phyloP scores from a whole-genome alignment of 768 basidiomycete genomes.

The Rhizopogon vinicolor region DNA sequence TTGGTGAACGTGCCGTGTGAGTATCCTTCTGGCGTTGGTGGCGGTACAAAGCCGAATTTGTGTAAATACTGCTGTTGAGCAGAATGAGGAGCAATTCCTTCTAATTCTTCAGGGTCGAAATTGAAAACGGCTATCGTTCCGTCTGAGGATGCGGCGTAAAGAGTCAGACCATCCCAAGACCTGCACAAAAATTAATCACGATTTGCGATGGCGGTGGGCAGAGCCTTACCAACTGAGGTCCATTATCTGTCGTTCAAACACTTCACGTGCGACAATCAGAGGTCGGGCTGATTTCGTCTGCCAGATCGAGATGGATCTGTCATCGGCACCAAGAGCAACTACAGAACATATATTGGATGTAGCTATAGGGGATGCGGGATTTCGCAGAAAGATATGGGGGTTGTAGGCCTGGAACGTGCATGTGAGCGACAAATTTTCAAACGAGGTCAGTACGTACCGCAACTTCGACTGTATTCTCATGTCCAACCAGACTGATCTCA shows the following conservation, averaged over 20 bases:
- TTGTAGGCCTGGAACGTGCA: conserved; percentile 69
- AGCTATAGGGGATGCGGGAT: conserved; percentile 58
- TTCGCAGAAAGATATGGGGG: conserved; percentile 88
- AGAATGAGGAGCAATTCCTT: conserved; percentile 70
- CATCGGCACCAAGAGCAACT: conserved; percentile 91
- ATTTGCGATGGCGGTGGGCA: background rate
- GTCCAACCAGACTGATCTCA: conserved; percentile 92
- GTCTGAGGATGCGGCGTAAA: conserved; percentile 95
- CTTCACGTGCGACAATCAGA: conserved; percentile 88
- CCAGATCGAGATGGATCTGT: conserved; percentile 94
- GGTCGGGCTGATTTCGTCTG: conserved; percentile 90
- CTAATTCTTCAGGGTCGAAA: conserved; percentile 76
- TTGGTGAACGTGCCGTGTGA: conserved; percentile 42
- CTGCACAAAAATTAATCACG: conserved; percentile 34
- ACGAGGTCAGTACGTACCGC: conserved; percentile 50
- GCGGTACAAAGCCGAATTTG: conserved; percentile 71
- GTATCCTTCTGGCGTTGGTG: conserved; percentile 67
- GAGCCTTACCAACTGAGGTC: conserved; percentile 87
- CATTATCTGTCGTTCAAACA: conserved; percentile 92
- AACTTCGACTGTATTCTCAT: conserved; percentile 95
- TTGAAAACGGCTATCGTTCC: conserved; percentile 88
- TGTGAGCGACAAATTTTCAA: background rate
- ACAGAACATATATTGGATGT: conserved; percentile 88
- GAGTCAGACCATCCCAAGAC: conserved; percentile 88
- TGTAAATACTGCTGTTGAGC: conserved; percentile 77